phyloP scores from a whole-genome alignment of 176 grass and related monocot genomes.

The Musa schizocarpa region DNA sequence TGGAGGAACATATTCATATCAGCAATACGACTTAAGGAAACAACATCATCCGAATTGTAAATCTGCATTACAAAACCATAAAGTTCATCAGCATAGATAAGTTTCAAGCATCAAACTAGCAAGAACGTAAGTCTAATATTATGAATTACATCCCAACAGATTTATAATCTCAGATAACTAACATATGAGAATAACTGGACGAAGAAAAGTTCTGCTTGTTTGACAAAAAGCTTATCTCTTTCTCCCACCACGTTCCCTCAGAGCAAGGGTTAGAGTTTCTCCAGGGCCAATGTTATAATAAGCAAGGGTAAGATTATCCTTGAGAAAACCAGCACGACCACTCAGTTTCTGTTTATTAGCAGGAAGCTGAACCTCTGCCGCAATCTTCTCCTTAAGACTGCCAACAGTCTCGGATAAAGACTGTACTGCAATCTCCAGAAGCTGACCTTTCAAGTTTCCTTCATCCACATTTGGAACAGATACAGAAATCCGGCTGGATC shows the following conservation, averaged over 20 bases:
- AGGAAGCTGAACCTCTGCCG: slow-evolving; percentile 90
- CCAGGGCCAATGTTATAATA: slow-evolving; percentile 89
- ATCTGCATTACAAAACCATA: slow-evolving; percentile 1
- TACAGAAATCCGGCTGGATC: slow-evolving; percentile 58
- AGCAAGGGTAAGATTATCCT: slow-evolving; percentile 89
- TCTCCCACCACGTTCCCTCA: slow-evolving; percentile 96
- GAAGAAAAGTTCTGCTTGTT: not conserved
- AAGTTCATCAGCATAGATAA: slow-evolving; percentile 11
- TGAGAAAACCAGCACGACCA: slow-evolving; percentile 69
- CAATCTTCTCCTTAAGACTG: slow-evolving; percentile 94
- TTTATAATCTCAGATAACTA: not conserved
- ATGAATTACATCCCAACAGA: not conserved
- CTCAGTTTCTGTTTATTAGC: slow-evolving; percentile 96
- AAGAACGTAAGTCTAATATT: not conserved
- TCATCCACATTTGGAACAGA: slow-evolving; percentile 90
- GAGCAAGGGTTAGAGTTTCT: slow-evolving; percentile 58
- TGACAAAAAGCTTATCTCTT: slow-evolving; percentile 59
- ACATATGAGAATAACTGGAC: not conserved
- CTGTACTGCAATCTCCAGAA: slow-evolving; percentile 69
- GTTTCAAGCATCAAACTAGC: not conserved
- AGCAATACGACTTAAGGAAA: not conserved
- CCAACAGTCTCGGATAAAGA: slow-evolving; percentile 76
- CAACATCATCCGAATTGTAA: slow-evolving; percentile 1
- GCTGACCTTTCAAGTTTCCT: slow-evolving; percentile 86
- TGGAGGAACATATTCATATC: not conserved